Conservation (phyloP, 345 rosid genomes). For the Eucalyptus viminalis region DNA sequence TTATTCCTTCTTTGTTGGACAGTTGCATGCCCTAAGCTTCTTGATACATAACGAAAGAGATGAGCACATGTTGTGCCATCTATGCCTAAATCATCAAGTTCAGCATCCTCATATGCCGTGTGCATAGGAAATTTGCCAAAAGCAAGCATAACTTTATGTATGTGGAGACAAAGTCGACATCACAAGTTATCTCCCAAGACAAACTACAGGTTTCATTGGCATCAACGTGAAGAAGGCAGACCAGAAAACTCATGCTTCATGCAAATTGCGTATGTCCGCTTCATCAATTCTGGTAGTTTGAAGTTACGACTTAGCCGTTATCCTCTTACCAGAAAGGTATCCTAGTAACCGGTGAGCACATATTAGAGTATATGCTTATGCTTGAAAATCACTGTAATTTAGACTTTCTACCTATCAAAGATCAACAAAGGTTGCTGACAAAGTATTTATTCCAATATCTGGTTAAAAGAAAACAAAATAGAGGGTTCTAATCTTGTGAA, state of each 20-base stretch:
- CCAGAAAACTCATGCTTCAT: background rate
- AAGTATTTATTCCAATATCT: background rate
- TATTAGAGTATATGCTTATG: background rate
- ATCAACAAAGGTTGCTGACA: background rate
- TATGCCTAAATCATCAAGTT: background rate
- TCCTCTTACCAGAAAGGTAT: background rate
- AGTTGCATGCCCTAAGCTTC: background rate
- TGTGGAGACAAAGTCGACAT: background rate
- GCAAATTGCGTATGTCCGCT: background rate
- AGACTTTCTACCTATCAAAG: background rate
- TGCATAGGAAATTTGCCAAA: background rate
- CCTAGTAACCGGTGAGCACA: background rate
- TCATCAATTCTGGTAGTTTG: background rate
- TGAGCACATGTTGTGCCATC: background rate
- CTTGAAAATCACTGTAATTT: background rate
- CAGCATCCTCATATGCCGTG: background rate
- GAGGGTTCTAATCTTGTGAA: background rate
- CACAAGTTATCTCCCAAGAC: background rate
- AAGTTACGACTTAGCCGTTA: background rate
- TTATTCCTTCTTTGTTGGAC: background rate
- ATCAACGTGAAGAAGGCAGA: background rate
- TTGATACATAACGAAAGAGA: background rate
- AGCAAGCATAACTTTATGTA: background rate
- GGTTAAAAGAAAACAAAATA: background rate
- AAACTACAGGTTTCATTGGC: background rate